Base-by-base conservation (phyloP, 768 basidiomycete genomes). In the Tylopilus plumbeoviolaceoides region DNA sequence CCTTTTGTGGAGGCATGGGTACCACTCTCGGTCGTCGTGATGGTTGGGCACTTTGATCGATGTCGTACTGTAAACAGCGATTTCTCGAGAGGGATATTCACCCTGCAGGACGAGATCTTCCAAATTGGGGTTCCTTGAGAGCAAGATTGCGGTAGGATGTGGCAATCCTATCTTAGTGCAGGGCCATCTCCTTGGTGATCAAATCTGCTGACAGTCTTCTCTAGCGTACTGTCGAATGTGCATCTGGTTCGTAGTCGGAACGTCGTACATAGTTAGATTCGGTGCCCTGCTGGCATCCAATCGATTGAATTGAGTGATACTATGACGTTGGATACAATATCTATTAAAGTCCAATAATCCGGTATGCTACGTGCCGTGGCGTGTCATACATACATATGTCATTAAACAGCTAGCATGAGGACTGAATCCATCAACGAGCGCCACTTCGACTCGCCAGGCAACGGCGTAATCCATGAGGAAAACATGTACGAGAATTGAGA, bases 401-500 rank as follows among this genome's bases (percentile, higher is more conserved):
- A 12, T 42, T 30, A 53, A 5, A 47, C 28, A 25, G 31, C 17
- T 11, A 45, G 17, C 51, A 40, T 51, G 47, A 62, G 48, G 44
- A 61, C 56, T 14, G 54, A 60, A 53, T 63, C 61, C 52, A 62
- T 48, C 55, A 48, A 40, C 17, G 55, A 51, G 47, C 48, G 43
- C 55, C 42, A 52, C 31, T 23, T 38, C 25, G 33, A 48, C 46
- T 46, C 42, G 7, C 35, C 51, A 38, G 44, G 44, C 28, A 64
- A 30, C 17, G 56, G 58, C 10, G 48, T 53, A 50, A 64, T 49
- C 52, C 52, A 58, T 3, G 63, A 56, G 28, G 63, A 45, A 47
- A 64, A 60, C 53, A 62, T 28, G 40, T 53, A 51, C 18, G 59
- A 54, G 27, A 59, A 28, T 0, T 58, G 47, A 5, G 57, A 39